A percentile compares a stretch with the other conserved stretches of the same genome.
phyloP scores from a whole-genome alignment of 768 basidiomycete species.

The Lactarius hengduanensis region DNA sequence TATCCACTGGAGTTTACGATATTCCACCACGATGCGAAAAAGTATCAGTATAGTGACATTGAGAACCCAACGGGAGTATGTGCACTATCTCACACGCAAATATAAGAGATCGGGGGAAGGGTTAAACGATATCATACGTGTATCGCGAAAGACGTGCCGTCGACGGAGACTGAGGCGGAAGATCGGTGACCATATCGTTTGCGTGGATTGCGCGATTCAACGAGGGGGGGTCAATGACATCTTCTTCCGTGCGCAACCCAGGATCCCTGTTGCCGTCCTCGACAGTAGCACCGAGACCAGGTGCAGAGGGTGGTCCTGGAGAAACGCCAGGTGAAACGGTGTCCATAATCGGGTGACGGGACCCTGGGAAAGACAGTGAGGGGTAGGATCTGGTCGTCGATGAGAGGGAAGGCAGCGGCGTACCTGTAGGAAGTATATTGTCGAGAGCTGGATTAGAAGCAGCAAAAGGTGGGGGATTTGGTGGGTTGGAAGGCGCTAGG shows the following conservation, averaged over 20 bases:
- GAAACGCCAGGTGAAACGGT: neutral
- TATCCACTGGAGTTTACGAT: no score
- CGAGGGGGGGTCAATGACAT: neutral
- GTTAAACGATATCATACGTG: no score
- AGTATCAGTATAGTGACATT: no score
- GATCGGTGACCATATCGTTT: no score
- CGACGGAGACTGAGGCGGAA: no score
- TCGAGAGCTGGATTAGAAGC: neutral
- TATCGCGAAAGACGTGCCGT: no score
- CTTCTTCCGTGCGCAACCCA: neutral
- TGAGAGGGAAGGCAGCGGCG: neutral
- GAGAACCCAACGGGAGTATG: no score
- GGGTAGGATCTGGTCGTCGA: neutral
- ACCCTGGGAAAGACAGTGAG: neutral
- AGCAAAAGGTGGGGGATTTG: accelerated
- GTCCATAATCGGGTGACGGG: neutral
- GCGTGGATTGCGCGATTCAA: neutral
- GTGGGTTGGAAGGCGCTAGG: no score
- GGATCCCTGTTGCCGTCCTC: neutral
- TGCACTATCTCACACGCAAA: no score
- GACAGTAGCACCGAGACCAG: neutral
- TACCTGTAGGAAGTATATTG: neutral
- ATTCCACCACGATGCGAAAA: no score
- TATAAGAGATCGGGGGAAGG: no score
- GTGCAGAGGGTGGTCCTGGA: neutral